Evolutionary conservation across 768 basidiomycete species (phyloP), one percentile per base, ranked within the genome.

Genomic region (Tricholoma furcatifolium): DNA sequence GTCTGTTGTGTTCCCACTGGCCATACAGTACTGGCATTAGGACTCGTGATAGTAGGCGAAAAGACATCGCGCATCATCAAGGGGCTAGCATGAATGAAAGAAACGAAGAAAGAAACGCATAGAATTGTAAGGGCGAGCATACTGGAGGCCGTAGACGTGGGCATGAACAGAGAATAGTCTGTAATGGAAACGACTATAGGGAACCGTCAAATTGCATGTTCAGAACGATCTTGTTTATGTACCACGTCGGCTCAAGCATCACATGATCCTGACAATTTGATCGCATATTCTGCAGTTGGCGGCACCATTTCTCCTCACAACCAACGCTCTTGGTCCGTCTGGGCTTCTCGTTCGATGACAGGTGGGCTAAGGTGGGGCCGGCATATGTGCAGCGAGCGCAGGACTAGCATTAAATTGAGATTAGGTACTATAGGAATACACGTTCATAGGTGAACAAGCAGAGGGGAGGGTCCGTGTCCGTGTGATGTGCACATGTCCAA

Each of bases 11-110:
- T 54, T 1, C 83, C 83, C 17, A 74, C 67, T 10, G 62, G 64
- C 84, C 84, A 87, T 15, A 80, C 70, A 2, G 78, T 74, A 15
- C 60, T 61, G 11, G 67, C 63, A 23, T 70, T 69, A 1, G 84
- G 84, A 41, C 64, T 71, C 15, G 70, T 75, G 64, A 85, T 80
- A 47, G 65, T 71, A 0, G 83, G 83, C 10, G 60, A 71, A 58
- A 76, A 77, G 8, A 84, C 80, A 43, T 76, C 74, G 35, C 79
- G 70, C 54, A 62, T 58, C 47, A 52, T 54, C 34, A 80, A 59
- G 1, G 76, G 77, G 21, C 67, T 58, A n/a, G 73, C 71, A 18
- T 69, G 60, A n/a, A 67, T 63, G 6, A 60, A 34, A 27, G 68
- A 60, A 43, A 68, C 46, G 41, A 72, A 51, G 43, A 70, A 61